Evolutionary conservation across 257 asterid genomes (phyloP), one percentile per base, ranked within the genome.

Genomic region (Jasminum sambac): DNA sequence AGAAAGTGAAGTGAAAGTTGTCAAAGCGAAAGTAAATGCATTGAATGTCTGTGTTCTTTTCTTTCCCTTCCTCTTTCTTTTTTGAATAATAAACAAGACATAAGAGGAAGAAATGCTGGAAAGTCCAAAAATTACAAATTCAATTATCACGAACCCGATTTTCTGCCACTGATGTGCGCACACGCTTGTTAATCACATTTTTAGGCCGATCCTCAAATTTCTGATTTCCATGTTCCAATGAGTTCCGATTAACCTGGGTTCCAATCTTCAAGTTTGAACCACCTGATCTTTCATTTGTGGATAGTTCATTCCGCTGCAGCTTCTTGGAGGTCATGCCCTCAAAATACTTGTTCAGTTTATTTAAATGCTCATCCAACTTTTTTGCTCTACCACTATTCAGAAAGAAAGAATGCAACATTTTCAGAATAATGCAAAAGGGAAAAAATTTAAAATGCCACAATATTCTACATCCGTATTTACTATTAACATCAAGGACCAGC

Each of bases 91-190:
- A 69, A 34, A 70, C 17, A 21, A 67, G 37, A 42, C 61, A 61
- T 67, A 61, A 77, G 63, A 48, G 55, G 14, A 10, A 11, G 46
- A 24, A 66, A 76, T 25, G 41, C 68, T 52, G 71, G 13, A 79
- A 78, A 69, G 59, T 57, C 59, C 77, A 74, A 9, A 65, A 61
- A 80, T 69, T 23, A 16, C 71, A 75, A 34, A 10, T 43, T 40
- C 70, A 80, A 65, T 10, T 57, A 64, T 68, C 67, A 91, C 97
- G 66, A 79, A 95, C 99, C 99, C 96, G 94, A 65, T 80, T 82
- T 72, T 92, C 99, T 43, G 92, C 87, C 52, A 89, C 79, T 65
- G 99, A 84, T 77, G 99, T 88, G 59, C 99, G 97, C 23, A 82
- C 77, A 52, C 99, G 97, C 87, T 87, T 95, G 78, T 78, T 91